Percentiles rank a stretch among this genome's conserved stretches.
phyloP scores from a whole-genome alignment of 2,329 filamentous ascomycete genomes.

The Zarea fungicola region DNA sequence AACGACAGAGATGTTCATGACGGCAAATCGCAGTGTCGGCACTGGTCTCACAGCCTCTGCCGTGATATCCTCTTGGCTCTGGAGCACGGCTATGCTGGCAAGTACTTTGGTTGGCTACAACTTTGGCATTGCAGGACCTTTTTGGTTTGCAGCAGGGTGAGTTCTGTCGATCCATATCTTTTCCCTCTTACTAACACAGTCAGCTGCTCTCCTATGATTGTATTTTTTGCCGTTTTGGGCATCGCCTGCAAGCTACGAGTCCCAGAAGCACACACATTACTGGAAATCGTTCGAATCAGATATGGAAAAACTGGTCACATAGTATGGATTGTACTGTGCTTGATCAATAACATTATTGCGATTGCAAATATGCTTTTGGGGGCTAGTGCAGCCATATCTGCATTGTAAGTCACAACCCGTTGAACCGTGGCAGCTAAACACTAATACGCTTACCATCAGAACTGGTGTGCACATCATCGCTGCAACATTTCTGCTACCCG shows the following conservation, averaged over 20 bases:
- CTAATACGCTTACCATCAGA: slow-evolving; percentile 19
- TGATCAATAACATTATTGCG: slow-evolving; percentile 50
- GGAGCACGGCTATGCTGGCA: slow-evolving; percentile 48
- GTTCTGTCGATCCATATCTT: neutral
- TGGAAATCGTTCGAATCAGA: slow-evolving; percentile 48
- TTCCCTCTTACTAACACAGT: neutral
- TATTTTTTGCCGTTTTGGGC: slow-evolving; percentile 47
- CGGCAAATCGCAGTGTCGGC: slow-evolving; percentile 45
- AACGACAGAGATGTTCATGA: slow-evolving; percentile 53
- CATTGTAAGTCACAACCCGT: slow-evolving; percentile 22
- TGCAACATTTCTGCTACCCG: slow-evolving; percentile 39
- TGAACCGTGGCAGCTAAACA: neutral
- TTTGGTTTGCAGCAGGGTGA: slow-evolving; percentile 52
- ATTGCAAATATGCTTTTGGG: slow-evolving; percentile 48
- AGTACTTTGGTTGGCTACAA: slow-evolving; percentile 47
- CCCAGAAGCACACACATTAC: slow-evolving; percentile 48
- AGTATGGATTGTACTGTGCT: slow-evolving; percentile 46
- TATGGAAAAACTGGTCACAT: slow-evolving; percentile 44
- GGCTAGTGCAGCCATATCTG: slow-evolving; percentile 29
- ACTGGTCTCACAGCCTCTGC: slow-evolving; percentile 49
- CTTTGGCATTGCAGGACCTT: slow-evolving; percentile 50
- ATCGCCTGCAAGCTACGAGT: slow-evolving; percentile 48
- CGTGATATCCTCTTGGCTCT: slow-evolving; percentile 51
- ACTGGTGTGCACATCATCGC: slow-evolving; percentile 47
- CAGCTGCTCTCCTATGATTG: slow-evolving; percentile 48